Evolutionary conservation across 306 rosid species (phyloP).

Genomic region (Acacia melanoxylon): DNA sequence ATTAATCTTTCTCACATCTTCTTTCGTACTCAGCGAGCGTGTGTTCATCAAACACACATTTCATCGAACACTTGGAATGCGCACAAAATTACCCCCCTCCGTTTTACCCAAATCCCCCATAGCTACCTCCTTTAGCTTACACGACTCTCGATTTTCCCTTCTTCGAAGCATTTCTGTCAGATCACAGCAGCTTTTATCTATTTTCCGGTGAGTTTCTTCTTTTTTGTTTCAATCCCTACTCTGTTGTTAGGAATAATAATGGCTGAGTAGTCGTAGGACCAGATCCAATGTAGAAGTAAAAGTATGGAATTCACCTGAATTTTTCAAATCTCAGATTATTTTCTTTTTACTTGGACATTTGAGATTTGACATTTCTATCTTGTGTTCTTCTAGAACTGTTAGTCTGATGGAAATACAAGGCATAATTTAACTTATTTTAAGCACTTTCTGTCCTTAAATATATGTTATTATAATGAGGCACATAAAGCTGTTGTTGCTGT

Average conservation of each 20-base stretch:
- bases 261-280: neutral
- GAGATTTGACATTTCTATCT: neutral
- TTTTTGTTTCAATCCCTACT: neutral
- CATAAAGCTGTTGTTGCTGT: conserved; percentile 15
- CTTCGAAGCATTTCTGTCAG: neutral
- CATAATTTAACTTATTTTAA: neutral
- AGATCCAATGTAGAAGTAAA: neutral
- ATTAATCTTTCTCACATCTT: conserved; percentile 8
- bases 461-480: neutral
- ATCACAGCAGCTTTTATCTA: neutral
- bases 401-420: neutral
- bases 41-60: neutral
- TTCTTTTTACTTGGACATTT: neutral
- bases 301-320: neutral
- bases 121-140: neutral
- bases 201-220: neutral
- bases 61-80: neutral
- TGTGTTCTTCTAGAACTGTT: neutral
- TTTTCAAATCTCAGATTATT: neutral
- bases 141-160: neutral
- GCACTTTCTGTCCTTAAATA: neutral
- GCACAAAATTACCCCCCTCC: neutral
- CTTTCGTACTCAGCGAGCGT: neutral
- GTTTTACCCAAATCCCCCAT: neutral
- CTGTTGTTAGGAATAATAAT: neutral